Evolutionary conservation across 2,329 filamentous ascomycete species (phyloP).

Genomic region (Byssoonygena ceratinophila): DNA sequence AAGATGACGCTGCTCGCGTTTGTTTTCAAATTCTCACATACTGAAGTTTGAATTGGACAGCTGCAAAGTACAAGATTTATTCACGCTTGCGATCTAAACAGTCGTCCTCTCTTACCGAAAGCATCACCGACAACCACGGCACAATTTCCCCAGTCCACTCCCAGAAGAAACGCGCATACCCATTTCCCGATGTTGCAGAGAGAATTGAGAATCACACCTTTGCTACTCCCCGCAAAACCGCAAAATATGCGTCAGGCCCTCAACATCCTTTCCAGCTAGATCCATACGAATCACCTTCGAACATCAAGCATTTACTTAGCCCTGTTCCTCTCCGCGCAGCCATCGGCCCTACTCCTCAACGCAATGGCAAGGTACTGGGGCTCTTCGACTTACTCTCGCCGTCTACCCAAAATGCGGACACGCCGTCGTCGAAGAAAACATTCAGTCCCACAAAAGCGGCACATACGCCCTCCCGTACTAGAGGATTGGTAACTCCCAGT

Average conservation of each 20-base stretch:
- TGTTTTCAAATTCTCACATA: not conserved
- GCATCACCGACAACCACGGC: constrained; percentile 25
- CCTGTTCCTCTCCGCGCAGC: constrained; percentile 30
- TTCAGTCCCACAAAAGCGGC: constrained; percentile 9
- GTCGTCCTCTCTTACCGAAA: not conserved
- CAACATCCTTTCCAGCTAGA: constrained; percentile 35
- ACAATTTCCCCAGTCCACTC: constrained; percentile 14
- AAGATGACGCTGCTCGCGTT: not conserved
- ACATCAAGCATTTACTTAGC: constrained; percentile 22
- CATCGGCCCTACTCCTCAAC: constrained; percentile 41
- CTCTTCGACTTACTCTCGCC: constrained; percentile 40
- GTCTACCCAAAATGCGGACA: constrained; percentile 27
- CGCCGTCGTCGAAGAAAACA: constrained; percentile 17
- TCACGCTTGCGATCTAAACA: constrained; percentile 30
- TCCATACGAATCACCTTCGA: constrained; percentile 37
- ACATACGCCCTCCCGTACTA: constrained; percentile 29
- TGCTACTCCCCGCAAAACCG: constrained; percentile 31
- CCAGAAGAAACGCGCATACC: constrained; percentile 20
- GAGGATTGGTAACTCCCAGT: constrained; percentile 6
- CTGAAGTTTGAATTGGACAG: constrained; percentile 20
- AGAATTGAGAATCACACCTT: constrained; percentile 9
- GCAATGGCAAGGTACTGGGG: constrained; percentile 39
- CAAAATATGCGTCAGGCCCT: constrained; percentile 19
- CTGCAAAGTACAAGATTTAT: constrained; percentile 42
- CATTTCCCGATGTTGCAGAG: constrained; percentile 18